Evolutionary conservation across 495 filamentous ascomycete genomes (phyloP), one percentile per base, ranked within the genome.

Genomic region (Penicillium salamii): DNA sequence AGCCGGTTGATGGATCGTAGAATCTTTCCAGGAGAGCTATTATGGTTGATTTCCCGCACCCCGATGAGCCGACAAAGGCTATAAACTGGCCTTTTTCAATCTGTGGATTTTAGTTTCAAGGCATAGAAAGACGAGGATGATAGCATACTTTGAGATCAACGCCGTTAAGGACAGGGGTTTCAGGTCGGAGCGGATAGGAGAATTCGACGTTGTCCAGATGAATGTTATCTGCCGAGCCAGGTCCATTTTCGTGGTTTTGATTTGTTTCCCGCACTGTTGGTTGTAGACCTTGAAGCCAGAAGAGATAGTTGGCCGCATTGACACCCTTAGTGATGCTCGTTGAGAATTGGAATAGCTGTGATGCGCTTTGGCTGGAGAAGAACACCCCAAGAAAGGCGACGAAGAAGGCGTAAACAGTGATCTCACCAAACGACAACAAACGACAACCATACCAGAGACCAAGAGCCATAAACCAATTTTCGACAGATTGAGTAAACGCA

Each of bases 31-130:
- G 58, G 2, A 85, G 63, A 23, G 71, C 59, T 17, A 85, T 70
- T 5, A 77, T 65, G 1, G 80, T 82, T 2, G 70, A 72, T 53
- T 85, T 85, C 6, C 82, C 81, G 28, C 74, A 79, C 1, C 81
- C 81, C 5, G 75, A 77, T 9, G 74, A 62, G n/a, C 81, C 81
- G 4, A 83, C 78, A 13, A 83, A 62, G 4, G 74, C 81, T 11
- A 75, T 61, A 24, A 67, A 74, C 39, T 77, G 57, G 18, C 73
- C 74, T 8, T 54, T 47, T 38, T 49, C 48, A 5, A 65, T 54
- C 55, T 58, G 19, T 14, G 28, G 7, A 14, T 7, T 3, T 21
- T 5, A 5, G 32, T 18, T 33, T 17, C 0, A 9, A n/a, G 3
- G n/a, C n/a, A n/a, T 26, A 4, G 23, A 4, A 20, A 33, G 7